A percentile compares a stretch with the other conserved stretches of the same genome.
phyloP scores from a whole-genome alignment of 306 rosid genomes.

The Cucurbita moschata region DNA sequence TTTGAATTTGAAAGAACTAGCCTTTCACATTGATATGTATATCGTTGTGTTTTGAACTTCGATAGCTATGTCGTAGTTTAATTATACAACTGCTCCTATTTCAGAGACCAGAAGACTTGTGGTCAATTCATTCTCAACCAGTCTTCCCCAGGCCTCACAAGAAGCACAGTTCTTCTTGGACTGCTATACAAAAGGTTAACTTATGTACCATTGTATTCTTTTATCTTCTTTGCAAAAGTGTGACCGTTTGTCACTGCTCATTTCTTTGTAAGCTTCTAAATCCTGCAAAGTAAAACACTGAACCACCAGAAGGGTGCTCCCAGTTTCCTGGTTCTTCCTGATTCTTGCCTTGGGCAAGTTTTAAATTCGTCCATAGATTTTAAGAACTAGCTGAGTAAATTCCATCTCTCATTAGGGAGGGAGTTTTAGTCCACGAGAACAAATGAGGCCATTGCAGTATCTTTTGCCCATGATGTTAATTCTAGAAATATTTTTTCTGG shows the following conservation, averaged over 20 bases:
- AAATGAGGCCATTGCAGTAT: neutral
- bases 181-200: conserved; percentile 59
- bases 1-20: neutral
- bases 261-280: neutral
- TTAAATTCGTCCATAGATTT: no score
- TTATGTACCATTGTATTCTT: neutral
- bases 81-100: neutral
- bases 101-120: conserved; percentile 91
- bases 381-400: no score
- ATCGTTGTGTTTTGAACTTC: neutral
- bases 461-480: neutral
- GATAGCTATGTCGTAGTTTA: neutral
- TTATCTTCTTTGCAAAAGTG: neutral
- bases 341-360: no score
- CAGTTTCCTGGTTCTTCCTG: no score
- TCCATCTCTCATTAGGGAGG: no score
- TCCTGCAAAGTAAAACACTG: neutral
- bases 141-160: conserved; percentile 85
- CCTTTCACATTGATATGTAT: neutral
- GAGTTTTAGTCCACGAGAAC: neutral
- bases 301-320: no score
- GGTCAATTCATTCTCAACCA: conserved; percentile 82
- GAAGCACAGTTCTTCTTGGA: conserved; percentile 66
- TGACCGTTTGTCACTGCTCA: neutral
- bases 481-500: neutral